Percentiles rank a stretch among this genome's conserved stretches.
Conservation (phyloP, 148 eudicot species). For the Chenopodium formosanum region DNA sequence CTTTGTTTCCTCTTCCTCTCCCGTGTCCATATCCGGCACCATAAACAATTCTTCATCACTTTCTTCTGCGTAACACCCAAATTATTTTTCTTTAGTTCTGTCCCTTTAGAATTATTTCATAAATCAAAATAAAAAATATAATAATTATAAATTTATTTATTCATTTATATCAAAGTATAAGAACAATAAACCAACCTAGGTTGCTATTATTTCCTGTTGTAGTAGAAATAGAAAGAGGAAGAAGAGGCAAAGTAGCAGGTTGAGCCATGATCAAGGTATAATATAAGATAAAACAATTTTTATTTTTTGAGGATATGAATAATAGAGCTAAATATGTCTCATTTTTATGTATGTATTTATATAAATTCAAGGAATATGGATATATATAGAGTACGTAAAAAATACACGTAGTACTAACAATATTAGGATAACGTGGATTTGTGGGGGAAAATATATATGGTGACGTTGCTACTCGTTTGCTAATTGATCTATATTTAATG, state of each 20-base stretch:
- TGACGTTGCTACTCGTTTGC: not conserved
- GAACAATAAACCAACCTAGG: constrained; percentile 10
- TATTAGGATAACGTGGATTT: constrained; percentile 2
- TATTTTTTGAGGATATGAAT: not conserved
- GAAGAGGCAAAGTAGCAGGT: constrained; percentile 28
- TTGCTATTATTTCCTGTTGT: constrained; percentile 6
- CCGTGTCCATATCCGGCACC: constrained; percentile 32
- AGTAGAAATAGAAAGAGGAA: not conserved
- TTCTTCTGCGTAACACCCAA: constrained; percentile 19
- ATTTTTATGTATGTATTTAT: not conserved
- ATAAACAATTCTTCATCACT: constrained; percentile 39
- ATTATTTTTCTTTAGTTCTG: not conserved
- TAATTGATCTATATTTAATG: no score
- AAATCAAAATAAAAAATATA: no score
- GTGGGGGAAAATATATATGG: not conserved
- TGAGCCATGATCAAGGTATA: constrained; percentile 19
- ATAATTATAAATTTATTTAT: no score
- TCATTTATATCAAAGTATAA: no score
- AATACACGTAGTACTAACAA: constrained; percentile 3
- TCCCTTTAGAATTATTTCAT: no score
- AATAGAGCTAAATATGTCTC: not conserved
- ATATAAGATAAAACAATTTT: not conserved
- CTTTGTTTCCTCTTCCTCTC: constrained; percentile 13
- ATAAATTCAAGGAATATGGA: not conserved
- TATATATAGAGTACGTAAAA: not conserved